Percentiles rank a stretch among this genome's conserved stretches.
These are phyloP conservation scores for Phytophthora citricola DNA, from an alignment of 352 stramenopile genomes.

Conservation along the genomic window DNA sequence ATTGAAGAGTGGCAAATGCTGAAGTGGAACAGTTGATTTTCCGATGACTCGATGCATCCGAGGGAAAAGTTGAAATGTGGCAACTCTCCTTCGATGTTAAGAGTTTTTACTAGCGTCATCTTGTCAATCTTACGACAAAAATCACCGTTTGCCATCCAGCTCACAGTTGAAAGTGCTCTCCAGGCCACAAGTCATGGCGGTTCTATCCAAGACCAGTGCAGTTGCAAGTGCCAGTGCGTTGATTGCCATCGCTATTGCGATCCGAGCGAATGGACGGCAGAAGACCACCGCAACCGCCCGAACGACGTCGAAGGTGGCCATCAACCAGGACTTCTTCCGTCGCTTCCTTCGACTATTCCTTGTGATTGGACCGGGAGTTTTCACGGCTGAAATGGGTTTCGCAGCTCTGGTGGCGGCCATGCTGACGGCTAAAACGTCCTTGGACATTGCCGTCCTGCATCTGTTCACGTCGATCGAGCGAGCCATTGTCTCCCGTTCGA, in stretches of 20 bases:
- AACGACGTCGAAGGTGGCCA: conserved; percentile 77
- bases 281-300: conserved; percentile 48
- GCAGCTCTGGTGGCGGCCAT: conserved; percentile 66
- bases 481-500: conserved; percentile 77
- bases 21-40: not conserved
- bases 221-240: conserved; percentile 22
- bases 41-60: not conserved
- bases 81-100: not conserved
- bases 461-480: conserved; percentile 82
- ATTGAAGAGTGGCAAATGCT: not conserved
- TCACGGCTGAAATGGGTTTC: conserved; percentile 73
- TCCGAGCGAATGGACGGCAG: conserved; percentile 67
- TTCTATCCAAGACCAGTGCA: conserved; percentile 22
- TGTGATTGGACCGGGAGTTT: conserved; percentile 70
- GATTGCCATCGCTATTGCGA: conserved; percentile 67
- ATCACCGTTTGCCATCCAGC: not conserved
- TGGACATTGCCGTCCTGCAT: conserved; percentile 80
- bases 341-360: conserved; percentile 75
- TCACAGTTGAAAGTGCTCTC: conserved; percentile 21
- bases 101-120: not conserved
- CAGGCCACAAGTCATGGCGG: conserved; percentile 14
- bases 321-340: conserved; percentile 72
- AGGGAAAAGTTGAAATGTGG: not conserved
- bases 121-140: not conserved
- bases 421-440: conserved; percentile 72